Percentiles rank a stretch among this genome's conserved stretches.
These are phyloP conservation scores for Raphanus sativus DNA, from an alignment of 345 rosid species.

Conservation along the genomic window DNA sequence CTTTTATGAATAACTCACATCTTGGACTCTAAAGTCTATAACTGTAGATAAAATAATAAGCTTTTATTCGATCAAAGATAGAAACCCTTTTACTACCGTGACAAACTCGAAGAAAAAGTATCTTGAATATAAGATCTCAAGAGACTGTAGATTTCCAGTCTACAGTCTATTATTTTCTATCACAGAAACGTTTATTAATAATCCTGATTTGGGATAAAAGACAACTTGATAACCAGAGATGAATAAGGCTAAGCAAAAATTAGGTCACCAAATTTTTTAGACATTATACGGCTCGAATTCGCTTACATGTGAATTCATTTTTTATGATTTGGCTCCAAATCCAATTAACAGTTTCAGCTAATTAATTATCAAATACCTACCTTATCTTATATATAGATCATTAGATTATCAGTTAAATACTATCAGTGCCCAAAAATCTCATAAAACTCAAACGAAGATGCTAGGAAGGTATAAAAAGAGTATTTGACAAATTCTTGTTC, in stretches of 20 bases:
- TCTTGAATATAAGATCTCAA: not conserved
- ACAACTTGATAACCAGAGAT: not conserved
- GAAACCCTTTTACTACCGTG: not conserved
- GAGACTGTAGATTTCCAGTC: not conserved
- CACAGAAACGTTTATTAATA: not conserved
- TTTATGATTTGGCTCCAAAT: not conserved
- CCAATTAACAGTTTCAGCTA: not conserved
- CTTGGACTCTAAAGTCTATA: not conserved
- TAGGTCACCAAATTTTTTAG: not conserved
- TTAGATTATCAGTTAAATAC: not conserved
- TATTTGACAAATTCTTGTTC: not conserved
- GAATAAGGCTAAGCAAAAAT: not conserved
- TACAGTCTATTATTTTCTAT: not conserved
- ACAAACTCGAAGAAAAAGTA: not conserved
- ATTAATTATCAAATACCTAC: not conserved
- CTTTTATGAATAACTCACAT: not conserved
- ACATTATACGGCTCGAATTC: not conserved
- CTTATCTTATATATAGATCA: not conserved
- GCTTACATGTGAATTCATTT: not conserved
- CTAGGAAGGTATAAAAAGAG: not conserved
- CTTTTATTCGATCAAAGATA: not conserved
- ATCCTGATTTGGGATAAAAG: not conserved
- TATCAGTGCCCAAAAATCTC: not conserved
- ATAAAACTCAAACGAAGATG: not conserved
- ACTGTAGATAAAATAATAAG: not conserved